Conservation (phyloP, 2,329 filamentous ascomycete species). For the Sporothrix schenckii region DNA sequence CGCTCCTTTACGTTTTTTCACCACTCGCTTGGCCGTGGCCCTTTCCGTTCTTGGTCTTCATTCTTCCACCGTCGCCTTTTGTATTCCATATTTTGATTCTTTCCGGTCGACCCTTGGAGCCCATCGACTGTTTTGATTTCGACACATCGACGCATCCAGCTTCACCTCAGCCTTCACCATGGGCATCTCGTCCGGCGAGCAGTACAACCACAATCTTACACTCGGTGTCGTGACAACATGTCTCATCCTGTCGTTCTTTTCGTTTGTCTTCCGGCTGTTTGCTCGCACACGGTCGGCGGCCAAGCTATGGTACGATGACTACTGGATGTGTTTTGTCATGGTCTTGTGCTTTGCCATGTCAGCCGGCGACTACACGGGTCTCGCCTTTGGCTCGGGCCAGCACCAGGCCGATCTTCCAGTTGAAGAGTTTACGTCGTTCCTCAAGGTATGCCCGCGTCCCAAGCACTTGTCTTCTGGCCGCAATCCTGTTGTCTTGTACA, state of each 20-base stretch:
- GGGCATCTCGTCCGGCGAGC: slow-evolving; percentile 17
- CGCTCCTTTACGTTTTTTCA: not conserved
- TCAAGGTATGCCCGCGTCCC: slow-evolving; percentile 14
- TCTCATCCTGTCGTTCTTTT: slow-evolving; percentile 29
- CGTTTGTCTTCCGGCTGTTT: slow-evolving; percentile 32
- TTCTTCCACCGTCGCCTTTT: not conserved
- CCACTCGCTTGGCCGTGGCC: slow-evolving; percentile 12
- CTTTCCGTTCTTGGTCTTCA: not conserved
- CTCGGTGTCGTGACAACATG: slow-evolving; percentile 32
- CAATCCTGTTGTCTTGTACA: no score
- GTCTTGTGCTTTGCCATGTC: slow-evolving; percentile 31
- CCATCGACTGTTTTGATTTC: not conserved
- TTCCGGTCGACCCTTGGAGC: not conserved
- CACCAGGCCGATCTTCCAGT: slow-evolving; percentile 29
- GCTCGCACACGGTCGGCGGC: slow-evolving; percentile 26
- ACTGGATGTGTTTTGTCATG: slow-evolving; percentile 35
- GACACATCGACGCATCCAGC: not conserved
- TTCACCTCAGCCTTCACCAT: not conserved
- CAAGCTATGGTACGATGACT: slow-evolving; percentile 35
- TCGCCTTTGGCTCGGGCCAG: slow-evolving; percentile 31
- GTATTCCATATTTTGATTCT: not conserved
- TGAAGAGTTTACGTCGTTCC: slow-evolving; percentile 14
- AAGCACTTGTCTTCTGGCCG: rapidly evolving
- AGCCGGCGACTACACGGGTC: slow-evolving; percentile 28
- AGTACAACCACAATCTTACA: slow-evolving; percentile 32